phyloP scores from a whole-genome alignment of 441 rosid genomes.

The Corymbia calophylla region DNA sequence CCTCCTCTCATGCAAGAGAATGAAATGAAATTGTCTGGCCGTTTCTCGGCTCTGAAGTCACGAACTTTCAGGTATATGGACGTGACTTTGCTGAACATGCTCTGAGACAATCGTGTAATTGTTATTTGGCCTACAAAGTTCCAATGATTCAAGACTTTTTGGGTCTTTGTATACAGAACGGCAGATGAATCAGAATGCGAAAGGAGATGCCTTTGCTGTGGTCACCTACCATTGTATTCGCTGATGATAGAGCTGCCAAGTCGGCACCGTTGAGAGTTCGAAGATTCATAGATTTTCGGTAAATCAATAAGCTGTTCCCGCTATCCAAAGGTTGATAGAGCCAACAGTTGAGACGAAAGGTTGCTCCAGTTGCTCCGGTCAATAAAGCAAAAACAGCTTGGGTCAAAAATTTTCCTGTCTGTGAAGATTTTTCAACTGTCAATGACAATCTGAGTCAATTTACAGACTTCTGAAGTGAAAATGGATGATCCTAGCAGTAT shows the following conservation, averaged over 20 bases:
- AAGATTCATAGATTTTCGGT: background rate
- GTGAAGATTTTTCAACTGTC: background rate
- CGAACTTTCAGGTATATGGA: background rate
- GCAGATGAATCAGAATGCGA: background rate
- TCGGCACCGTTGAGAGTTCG: background rate
- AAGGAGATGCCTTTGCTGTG: background rate
- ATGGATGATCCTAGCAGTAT: background rate
- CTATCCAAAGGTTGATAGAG: background rate
- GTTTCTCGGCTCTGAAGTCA: background rate
- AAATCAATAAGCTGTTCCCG: background rate
- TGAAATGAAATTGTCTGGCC: background rate
- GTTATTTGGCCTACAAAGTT: background rate
- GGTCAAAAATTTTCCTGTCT: background rate
- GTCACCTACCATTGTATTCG: background rate
- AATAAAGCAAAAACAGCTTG: background rate
- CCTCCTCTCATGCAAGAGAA: background rate
- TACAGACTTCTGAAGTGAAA: background rate
- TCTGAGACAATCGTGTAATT: background rate
- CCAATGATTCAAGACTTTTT: background rate
- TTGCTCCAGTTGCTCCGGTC: too few species aligned
- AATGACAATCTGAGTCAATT: background rate
- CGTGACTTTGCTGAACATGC: background rate
- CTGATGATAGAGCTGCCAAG: background rate
- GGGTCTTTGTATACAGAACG: background rate
- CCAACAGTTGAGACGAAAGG: background rate